Percentiles rank a stretch among this genome's conserved stretches.
Conservation (phyloP, 176 grass and related monocot species). For the Phyllostachys edulis region DNA sequence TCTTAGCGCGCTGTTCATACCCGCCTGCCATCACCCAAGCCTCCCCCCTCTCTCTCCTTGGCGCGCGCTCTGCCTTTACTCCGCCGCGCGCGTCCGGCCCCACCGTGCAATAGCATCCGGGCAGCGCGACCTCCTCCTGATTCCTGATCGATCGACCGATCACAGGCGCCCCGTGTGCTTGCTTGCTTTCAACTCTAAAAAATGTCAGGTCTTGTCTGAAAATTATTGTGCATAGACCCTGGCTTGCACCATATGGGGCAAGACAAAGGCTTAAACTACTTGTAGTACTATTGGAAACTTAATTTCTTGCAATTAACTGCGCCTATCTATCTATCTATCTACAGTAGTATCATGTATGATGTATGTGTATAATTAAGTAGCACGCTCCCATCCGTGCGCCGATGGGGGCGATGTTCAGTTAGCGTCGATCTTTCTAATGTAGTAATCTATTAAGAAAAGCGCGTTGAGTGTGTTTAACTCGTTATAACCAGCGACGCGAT, state of each 20-base stretch:
- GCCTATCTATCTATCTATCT: not conserved
- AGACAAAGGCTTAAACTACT: slow-evolving; percentile 30
- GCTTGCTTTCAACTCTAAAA: slow-evolving; percentile 12
- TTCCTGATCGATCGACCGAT: slow-evolving; percentile 25
- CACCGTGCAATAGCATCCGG: not conserved
- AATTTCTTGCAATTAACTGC: slow-evolving; percentile 18
- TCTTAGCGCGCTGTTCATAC: not conserved
- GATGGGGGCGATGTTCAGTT: not conserved
- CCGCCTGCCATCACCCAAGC: not conserved
- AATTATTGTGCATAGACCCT: slow-evolving; percentile 29
- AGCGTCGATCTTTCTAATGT: not conserved
- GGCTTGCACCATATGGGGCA: slow-evolving; percentile 23
- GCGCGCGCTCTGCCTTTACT: not conserved
- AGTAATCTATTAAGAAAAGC: not conserved
- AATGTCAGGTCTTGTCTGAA: slow-evolving; percentile 39
- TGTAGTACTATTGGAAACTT: not conserved
- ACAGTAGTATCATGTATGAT: not conserved
- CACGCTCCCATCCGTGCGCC: not conserved
- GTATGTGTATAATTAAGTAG: not conserved
- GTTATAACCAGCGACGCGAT: not conserved
- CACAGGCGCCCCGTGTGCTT: slow-evolving; percentile 39
- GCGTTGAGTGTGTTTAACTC: not conserved
- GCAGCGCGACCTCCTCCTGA: not conserved
- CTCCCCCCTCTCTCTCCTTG: not conserved
- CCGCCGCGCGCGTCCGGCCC: slow-evolving; percentile 22